These are phyloP conservation scores for Thelephora terrestris DNA, from an alignment of 1,284 basidiomycete species.

Conservation along the genomic window DNA sequence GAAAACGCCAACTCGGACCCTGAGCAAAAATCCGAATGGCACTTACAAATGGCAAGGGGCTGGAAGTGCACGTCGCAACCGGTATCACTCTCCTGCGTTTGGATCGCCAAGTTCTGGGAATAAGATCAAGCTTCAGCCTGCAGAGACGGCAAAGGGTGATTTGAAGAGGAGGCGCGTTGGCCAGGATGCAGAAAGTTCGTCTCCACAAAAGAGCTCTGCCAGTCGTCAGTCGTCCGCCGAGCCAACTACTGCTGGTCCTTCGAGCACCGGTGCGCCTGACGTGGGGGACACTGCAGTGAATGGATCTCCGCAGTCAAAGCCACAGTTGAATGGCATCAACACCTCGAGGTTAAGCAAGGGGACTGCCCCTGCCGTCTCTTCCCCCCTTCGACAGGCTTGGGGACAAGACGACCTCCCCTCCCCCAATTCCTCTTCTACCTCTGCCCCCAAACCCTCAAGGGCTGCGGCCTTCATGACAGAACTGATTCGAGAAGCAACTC, in stretches of 20 bases:
- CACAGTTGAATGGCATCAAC: slow-evolving; percentile 23
- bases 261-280: slow-evolving; percentile 9
- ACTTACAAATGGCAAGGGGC: slow-evolving; percentile 56
- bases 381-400: slow-evolving; percentile 63
- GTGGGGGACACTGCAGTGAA: slow-evolving; percentile 6
- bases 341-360: slow-evolving; percentile 26
- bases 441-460: slow-evolving; percentile 40
- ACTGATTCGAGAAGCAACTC: slow-evolving; percentile 57
- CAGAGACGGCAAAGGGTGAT: slow-evolving; percentile 35
- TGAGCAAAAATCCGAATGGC: slow-evolving; percentile 64
- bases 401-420: slow-evolving; percentile 32
- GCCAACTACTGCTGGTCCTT: slow-evolving; percentile 7
- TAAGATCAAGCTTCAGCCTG: slow-evolving; percentile 28
- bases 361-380: slow-evolving; percentile 51
- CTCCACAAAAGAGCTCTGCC: slow-evolving; percentile 18
- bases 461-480: slow-evolving; percentile 56
- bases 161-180: slow-evolving; percentile 52
- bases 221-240: not conserved
- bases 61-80: slow-evolving; percentile 58
- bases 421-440: slow-evolving; percentile 24
- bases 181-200: slow-evolving; percentile 28
- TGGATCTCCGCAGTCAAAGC: too few relatives aligned
- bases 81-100: slow-evolving; percentile 60
- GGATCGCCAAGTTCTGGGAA: slow-evolving; percentile 34
- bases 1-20: slow-evolving; percentile 34